Percentiles rank a stretch among this genome's conserved stretches.
Evolutionary conservation across 805 yeast genomes (phyloP).

Genomic region (Candida ficus): DNA sequence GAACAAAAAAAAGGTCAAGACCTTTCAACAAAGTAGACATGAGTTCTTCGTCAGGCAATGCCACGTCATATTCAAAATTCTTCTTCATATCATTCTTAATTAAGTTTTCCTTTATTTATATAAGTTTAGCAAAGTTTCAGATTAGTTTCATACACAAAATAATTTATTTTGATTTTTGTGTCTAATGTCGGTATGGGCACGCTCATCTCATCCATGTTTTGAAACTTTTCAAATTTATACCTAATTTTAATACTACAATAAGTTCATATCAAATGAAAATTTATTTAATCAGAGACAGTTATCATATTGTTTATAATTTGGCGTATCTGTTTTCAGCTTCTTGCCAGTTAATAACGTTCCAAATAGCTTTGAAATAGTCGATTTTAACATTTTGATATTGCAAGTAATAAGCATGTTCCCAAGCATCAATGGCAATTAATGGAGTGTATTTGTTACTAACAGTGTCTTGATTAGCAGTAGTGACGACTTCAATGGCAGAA

Average conservation of each 20-base stretch:
- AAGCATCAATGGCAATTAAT: slow-evolving; percentile 85
- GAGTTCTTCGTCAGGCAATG: slow-evolving; percentile 4
- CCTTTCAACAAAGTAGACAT: slow-evolving; percentile 16
- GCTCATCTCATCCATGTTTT: too few relatives aligned
- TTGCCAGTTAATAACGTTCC: slow-evolving; percentile 93
- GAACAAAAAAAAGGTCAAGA: slow-evolving; percentile 17
- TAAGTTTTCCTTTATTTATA: too few relatives aligned
- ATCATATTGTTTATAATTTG: too few relatives aligned
- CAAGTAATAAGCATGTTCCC: slow-evolving; percentile 96
- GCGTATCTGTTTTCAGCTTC: slow-evolving; percentile 75
- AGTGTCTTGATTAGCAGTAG: slow-evolving; percentile 84
- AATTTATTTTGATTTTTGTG: too few relatives aligned
- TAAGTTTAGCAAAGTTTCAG: too few relatives aligned
- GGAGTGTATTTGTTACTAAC: slow-evolving; percentile 64
- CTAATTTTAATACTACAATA: too few relatives aligned
- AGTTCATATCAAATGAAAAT: too few relatives aligned
- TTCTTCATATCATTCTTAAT: too few relatives aligned
- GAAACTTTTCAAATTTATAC: too few relatives aligned
- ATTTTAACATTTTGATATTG: slow-evolving; percentile 90
- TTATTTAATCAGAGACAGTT: too few relatives aligned
- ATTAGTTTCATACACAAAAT: too few relatives aligned
- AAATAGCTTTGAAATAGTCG: slow-evolving; percentile 88
- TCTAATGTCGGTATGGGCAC: too few relatives aligned
- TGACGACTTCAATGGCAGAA: slow-evolving; percentile 72
- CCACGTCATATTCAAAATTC: slow-evolving; percentile 1